Conservation (phyloP, 805 yeast genomes). For the Metschnikowia amazonensis region DNA sequence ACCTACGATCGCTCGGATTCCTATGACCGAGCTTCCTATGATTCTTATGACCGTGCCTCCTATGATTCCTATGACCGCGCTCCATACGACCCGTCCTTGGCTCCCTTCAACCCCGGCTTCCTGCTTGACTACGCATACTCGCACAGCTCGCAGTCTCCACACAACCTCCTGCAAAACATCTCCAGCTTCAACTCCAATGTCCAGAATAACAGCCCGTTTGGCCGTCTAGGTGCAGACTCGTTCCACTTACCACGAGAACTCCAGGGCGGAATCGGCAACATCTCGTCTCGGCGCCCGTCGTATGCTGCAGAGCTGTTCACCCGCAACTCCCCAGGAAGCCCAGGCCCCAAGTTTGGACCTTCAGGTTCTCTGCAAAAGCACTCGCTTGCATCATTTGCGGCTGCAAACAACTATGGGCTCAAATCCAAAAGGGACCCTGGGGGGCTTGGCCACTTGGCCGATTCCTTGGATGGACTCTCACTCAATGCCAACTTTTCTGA, state of each 20-base stretch:
- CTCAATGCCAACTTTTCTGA: constrained; percentile 34
- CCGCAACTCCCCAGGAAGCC: constrained; percentile 19
- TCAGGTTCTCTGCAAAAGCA: constrained; percentile 7
- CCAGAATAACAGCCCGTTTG: constrained; percentile 1
- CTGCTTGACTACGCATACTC: not conserved
- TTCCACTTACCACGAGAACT: constrained; percentile 54
- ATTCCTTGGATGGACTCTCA: constrained; percentile 27
- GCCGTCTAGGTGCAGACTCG: constrained; percentile 20
- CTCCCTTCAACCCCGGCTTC: not conserved
- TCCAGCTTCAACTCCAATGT: not conserved
- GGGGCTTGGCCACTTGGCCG: constrained; percentile 25
- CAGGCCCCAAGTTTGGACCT: not conserved
- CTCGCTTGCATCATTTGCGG: constrained; percentile 28
- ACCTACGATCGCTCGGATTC: too few species aligned
- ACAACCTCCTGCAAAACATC: not conserved
- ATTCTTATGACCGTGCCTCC: not conserved
- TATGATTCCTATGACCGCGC: not conserved
- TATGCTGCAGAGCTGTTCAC: constrained; percentile 66
- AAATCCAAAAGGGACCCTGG: constrained; percentile 12
- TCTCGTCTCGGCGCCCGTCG: constrained; percentile 67
- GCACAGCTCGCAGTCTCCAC: not conserved
- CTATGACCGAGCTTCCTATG: too few species aligned
- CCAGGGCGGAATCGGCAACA: constrained; percentile 61
- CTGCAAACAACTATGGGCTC: constrained; percentile 26
- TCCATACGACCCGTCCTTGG: not conserved